These are phyloP conservation scores for Selaginella moellendorffii DNA, from an alignment of 75 land plant genomes.

Conservation along the genomic window DNA sequence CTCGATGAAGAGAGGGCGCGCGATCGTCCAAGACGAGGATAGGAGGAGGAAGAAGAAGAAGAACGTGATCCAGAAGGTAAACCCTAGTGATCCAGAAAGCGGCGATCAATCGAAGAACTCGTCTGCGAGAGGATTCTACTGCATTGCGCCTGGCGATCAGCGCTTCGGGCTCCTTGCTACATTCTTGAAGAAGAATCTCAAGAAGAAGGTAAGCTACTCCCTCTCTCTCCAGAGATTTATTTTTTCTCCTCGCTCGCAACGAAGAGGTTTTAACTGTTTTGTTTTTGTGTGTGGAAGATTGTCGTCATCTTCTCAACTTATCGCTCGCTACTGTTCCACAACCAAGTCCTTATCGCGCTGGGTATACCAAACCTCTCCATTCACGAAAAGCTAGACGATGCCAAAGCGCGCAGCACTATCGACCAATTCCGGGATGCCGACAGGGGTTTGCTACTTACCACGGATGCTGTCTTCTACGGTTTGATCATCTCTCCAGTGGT, in stretches of 20 bases:
- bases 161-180: constrained; percentile 74
- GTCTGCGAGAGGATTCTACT: too few species aligned
- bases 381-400: constrained; percentile 87
- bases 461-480: constrained; percentile 91
- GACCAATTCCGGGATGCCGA: constrained; percentile 81
- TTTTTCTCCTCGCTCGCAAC: neutral
- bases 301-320: constrained; percentile 94
- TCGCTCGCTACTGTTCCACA: constrained; percentile 28
- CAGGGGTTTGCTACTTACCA: constrained; percentile 68
- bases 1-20: neutral
- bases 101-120: too few species aligned
- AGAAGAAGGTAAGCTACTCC: constrained; percentile 50
- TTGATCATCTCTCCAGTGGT: constrained; percentile 95
- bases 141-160: constrained; percentile 63
- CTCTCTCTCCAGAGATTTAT: neutral
- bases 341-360: constrained; percentile 64
- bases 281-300: constrained; percentile 12
- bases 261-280: neutral
- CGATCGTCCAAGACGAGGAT: neutral
- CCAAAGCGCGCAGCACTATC: constrained; percentile 68
- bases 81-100: too few species aligned
- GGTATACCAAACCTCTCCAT: constrained; percentile 71
- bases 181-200: constrained; percentile 68
- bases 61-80: neutral
- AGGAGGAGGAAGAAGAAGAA: neutral